Base-by-base conservation (phyloP, 805 yeast genomes). In the Hanseniaspora pseudoguilliermondii region DNA sequence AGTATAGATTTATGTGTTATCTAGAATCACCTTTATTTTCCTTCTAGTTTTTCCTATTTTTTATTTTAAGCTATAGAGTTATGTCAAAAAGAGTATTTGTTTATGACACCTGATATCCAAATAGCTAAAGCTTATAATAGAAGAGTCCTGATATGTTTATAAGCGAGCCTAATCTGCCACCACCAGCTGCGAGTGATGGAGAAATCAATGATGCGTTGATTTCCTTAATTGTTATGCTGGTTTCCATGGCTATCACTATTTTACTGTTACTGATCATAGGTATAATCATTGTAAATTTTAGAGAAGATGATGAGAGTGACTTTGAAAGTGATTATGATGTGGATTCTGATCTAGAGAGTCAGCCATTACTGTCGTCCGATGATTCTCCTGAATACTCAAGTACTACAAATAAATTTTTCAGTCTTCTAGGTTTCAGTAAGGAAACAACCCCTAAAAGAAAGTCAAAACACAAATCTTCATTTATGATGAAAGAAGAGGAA, bases 361-460 rank as follows among this genome's bases (percentile, higher is more conserved):
- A 51, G 21, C 49, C 55, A 6, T 25, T 51, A 10, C 20, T 51
- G 23, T 36, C 20, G 8, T 15, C 55, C 18, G 48, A 23, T 32
- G 34, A 46, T 34, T 20, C 35, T 21, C 38, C 18, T 1, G 38
- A 36, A 23, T n/a, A 20, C 15, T 39, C 36, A 3, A 27, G 15
- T 3, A 36, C 25, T 13, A 27, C 25, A 10, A 25, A 21, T 34
- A 25, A 29, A 47, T 40, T 36, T n/a, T 47, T 40, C 13, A 50
- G 51, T 25, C 20, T 54, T 5, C 51, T 59, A 34, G 59, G 54
- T 15, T 46, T 50, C n/a, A 21, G 54, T 18, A 57, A 57, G 7
- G 55, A 49, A 18, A 59, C 57, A 20, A 65, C 60, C 16, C 61
- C 64, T 5, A 68, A 62, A 47, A 76, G 74, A 46, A 74, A 71